Evolutionary conservation across 345 rosid species (phyloP), one percentile per base, ranked within the genome.

Genomic region (Salix dunnii): DNA sequence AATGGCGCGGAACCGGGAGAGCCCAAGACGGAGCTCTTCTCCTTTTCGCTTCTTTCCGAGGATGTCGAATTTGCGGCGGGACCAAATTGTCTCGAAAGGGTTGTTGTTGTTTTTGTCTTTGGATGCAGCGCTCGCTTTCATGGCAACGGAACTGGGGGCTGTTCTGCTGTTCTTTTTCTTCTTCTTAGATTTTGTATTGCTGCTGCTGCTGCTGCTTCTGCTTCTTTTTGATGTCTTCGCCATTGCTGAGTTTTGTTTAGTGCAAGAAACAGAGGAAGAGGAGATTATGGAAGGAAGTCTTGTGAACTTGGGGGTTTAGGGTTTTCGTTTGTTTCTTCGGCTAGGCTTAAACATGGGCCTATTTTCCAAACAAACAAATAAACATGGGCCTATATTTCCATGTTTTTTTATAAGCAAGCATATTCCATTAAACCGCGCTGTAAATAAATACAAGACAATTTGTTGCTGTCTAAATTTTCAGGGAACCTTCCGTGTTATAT

Each of bases 1-100:
- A 43, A 95, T 89, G 28, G 90, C 89, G 2, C 75, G 85, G 36
- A 93, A 89, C 4, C 98, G 90, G 6, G 97, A 79, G 7, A 83
- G 86, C n/a, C 97, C 94, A 25, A 86, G 35, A 27, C 92, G 91
- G 42, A 89, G 89, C 66, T 95, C 92, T 71, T 93, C 99, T 3
- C 99, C 99, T 80, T 91, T 91, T 65, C 93, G 88, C 70, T 92
- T 96, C 87, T 91, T 90, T 35, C 98, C 99, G 55, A 96, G 91
- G 68, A 93, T 78, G 66, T 91, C 92, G 81, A 93, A 93, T 85
- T 93, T 96, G 79, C 93, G 89, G 72, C 91, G 93, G 67, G 94
- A 89, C 96, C 92, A 88, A 66, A 93, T 91, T 68, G 89, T 81
- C 83, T 93, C 99, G 64, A 96, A 96, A 8, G 96, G 94, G 49